Evolutionary conservation across 2,329 filamentous ascomycete species (phyloP).

Genomic region (Lecanicillium sp.): DNA sequence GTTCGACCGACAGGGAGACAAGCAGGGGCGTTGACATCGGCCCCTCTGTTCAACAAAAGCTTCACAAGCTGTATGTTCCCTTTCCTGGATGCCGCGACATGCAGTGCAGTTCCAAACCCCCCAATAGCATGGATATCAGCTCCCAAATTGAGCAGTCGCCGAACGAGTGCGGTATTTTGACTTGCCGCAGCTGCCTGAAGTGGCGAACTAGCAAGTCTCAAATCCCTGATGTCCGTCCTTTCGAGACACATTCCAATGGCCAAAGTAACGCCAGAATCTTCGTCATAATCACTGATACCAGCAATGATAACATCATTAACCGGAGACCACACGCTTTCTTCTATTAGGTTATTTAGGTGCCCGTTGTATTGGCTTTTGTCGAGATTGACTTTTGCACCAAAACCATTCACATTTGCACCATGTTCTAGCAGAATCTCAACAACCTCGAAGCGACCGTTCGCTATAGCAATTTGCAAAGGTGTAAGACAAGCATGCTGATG

Average conservation of each 20-base stretch:
- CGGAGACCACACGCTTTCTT: neutral
- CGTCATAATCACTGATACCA: too few species aligned
- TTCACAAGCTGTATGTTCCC: neutral
- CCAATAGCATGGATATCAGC: neutral
- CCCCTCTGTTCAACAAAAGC: neutral
- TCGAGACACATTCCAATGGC: neutral
- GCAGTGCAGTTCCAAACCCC: neutral
- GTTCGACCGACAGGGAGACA: neutral
- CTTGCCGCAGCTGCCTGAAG: neutral
- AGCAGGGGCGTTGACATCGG: neutral
- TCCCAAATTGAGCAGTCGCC: neutral
- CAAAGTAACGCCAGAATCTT: neutral
- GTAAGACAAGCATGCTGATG: neutral
- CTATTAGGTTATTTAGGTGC: neutral
- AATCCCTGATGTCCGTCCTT: neutral
- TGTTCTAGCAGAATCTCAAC: neutral
- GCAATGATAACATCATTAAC: neutral
- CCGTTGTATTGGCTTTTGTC: neutral
- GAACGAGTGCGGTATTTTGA: neutral
- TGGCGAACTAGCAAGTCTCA: neutral
- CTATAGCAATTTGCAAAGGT: constrained; percentile 2
- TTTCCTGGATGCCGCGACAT: neutral
- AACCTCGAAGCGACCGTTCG: neutral
- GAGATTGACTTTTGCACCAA: neutral
- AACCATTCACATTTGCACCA: constrained; percentile 3